These are phyloP conservation scores for Coemansia pectinata DNA, from an alignment of 192 early-diverging fungal species.

Conservation along the genomic window DNA sequence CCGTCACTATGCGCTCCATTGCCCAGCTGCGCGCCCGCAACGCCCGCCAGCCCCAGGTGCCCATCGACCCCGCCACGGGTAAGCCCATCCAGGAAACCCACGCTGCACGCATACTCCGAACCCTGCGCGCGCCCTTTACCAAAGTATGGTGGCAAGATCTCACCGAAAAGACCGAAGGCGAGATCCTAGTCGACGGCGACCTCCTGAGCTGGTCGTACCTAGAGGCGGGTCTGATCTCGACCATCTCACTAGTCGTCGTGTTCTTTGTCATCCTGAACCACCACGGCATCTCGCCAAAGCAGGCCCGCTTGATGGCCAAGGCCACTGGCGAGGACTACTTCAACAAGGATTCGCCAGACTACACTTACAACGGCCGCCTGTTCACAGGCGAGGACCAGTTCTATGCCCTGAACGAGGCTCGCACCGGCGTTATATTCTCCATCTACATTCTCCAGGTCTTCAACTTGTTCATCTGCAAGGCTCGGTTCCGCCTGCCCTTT, in stretches of 20 bases:
- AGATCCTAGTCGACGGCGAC: conserved; percentile 83
- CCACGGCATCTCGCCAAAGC: conserved; percentile 64
- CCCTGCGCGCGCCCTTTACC: conserved; percentile 56
- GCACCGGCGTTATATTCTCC: conserved; percentile 76
- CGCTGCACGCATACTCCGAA: conserved; percentile 17
- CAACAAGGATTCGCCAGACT: conserved; percentile 51
- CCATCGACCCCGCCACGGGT: conserved; percentile 58
- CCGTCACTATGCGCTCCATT: conserved; percentile 77
- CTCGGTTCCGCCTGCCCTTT: conserved; percentile 72
- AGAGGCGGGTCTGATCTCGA: conserved; percentile 80
- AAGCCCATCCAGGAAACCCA: conserved; percentile 41
- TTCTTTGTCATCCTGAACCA: conserved; percentile 83
- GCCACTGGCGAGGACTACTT: conserved; percentile 45
- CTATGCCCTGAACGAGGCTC: conserved; percentile 73
- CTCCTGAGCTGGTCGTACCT: conserved; percentile 84
- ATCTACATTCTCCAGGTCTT: conserved; percentile 77
- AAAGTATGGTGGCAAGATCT: conserved; percentile 62
- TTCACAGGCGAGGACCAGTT: conserved; percentile 61
- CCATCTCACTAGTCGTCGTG: conserved; percentile 65
- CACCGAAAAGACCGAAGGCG: conserved; percentile 74
- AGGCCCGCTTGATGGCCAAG: conserved; percentile 61
- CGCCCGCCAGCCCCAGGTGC: conserved; percentile 53
- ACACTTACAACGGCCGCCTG: conserved; percentile 39
- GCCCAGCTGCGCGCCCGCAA: conserved; percentile 63
- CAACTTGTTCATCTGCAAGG: conserved; percentile 95